Conservation (phyloP, 139 green algal species). For the Edaphochlamys debaryana region DNA sequence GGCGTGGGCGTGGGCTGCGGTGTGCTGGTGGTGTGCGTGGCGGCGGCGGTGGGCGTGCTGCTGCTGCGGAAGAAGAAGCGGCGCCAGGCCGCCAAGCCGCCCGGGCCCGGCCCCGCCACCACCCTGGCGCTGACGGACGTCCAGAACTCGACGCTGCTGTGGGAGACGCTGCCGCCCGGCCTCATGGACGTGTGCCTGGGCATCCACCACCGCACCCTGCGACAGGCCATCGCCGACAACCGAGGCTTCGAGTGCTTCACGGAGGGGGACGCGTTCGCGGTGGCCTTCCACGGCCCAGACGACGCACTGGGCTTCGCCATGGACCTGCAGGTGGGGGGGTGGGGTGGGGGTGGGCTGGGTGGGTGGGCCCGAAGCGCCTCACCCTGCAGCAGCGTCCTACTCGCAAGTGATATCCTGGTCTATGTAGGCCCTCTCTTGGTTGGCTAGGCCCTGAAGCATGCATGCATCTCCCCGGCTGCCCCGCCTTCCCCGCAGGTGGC, state of each 20-base stretch:
- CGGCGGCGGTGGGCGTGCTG: neutral
- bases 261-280: conserved; percentile 60
- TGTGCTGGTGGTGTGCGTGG: neutral
- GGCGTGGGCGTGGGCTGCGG: neutral
- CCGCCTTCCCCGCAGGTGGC: neutral
- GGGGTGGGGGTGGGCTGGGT: neutral
- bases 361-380: neutral
- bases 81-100: neutral
- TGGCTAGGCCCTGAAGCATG: neutral
- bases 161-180: conserved; percentile 30
- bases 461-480: neutral
- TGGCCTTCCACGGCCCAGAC: conserved; percentile 59
- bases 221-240: conserved; percentile 5
- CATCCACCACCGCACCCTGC: conserved; percentile 26
- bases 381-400: neutral
- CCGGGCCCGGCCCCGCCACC: conserved; percentile 13
- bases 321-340: conserved; percentile 30
- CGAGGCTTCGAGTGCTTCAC: conserved; percentile 36
- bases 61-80: neutral
- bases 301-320: conserved; percentile 51
- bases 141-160: conserved; percentile 27
- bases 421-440: no score
- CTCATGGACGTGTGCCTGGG: conserved; percentile 43
- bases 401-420: neutral
- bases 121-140: conserved; percentile 39